A percentile compares a stretch with the other conserved stretches of the same genome.
Conservation (phyloP, 1,284 basidiomycete genomes). For the Trichosporon sp. region DNA sequence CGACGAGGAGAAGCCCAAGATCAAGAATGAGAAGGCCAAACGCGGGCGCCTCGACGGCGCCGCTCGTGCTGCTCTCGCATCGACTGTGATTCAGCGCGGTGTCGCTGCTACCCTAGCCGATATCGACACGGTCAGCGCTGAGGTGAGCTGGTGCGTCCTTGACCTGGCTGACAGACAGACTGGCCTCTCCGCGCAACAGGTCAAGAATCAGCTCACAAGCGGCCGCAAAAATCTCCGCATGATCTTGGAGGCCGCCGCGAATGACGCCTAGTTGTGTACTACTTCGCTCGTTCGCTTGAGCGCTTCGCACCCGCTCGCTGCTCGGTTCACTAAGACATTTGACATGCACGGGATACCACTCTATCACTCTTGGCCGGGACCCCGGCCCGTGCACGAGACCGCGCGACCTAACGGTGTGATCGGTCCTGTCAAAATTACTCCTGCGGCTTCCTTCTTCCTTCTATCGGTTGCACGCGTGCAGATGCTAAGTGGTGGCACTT, state of each 20-base stretch:
- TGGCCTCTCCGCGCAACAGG: constrained; percentile 2
- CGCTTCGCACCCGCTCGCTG: background rate
- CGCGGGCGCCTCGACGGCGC: background rate
- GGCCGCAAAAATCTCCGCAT: background rate
- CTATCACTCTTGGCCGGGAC: background rate
- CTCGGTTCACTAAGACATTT: background rate
- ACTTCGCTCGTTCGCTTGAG: background rate
- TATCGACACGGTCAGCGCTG: background rate
- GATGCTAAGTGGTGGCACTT: constrained; percentile 22
- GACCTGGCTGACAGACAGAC: background rate
- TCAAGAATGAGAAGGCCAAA: background rate
- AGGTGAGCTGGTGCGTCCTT: background rate
- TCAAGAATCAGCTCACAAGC: background rate
- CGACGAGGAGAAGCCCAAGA: background rate
- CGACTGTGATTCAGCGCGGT: background rate
- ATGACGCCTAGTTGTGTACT: background rate
- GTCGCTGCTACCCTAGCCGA: background rate
- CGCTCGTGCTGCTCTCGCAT: background rate
- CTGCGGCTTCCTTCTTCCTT: constrained; percentile 8
- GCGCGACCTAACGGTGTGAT: background rate
- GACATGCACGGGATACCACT: background rate
- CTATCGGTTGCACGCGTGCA: constrained; percentile 17
- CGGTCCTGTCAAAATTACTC: background rate
- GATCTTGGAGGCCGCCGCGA: background rate
- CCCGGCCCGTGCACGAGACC: background rate